Conservation (phyloP, 345 rosid species). For the Hypericum androsaemum region DNA sequence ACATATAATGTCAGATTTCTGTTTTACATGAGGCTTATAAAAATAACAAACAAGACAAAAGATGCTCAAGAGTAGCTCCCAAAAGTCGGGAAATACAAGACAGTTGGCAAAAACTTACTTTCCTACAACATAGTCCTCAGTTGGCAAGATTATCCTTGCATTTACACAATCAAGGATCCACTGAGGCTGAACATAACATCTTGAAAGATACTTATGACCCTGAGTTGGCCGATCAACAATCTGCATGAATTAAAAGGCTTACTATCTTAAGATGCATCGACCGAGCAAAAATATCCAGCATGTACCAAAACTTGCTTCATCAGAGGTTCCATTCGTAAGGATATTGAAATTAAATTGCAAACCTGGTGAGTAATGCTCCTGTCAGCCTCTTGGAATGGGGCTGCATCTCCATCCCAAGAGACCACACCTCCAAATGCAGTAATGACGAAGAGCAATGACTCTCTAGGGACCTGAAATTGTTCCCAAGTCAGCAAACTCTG, state of each 20-base stretch:
- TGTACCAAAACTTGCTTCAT: too few relatives aligned
- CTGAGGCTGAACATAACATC: constrained; percentile 89
- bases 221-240: constrained; percentile 84
- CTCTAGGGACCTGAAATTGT: constrained; percentile 74
- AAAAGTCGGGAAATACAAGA: background rate
- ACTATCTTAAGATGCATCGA: background rate
- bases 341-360: constrained; percentile 9
- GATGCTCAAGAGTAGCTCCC: background rate
- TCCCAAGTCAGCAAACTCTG: too few relatives aligned
- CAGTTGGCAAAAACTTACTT: constrained; percentile 34
- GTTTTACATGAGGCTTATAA: too few relatives aligned
- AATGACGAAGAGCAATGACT: constrained; percentile 75
- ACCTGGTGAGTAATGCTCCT: constrained; percentile 91
- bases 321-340: too few relatives aligned
- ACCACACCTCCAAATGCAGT: constrained; percentile 91
- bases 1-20: too few relatives aligned
- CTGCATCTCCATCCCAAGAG: constrained; percentile 96
- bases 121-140: constrained; percentile 62
- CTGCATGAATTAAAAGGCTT: constrained; percentile 31
- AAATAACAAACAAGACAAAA: too few relatives aligned
- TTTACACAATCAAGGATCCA: constrained; percentile 84
- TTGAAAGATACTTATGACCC: constrained; percentile 70
- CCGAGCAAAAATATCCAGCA: too few relatives aligned
- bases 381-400: constrained; percentile 69
- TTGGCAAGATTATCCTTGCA: constrained; percentile 66